Evolutionary conservation across 352 stramenopile species (phyloP).

Genomic region (Phytophthora pini): DNA sequence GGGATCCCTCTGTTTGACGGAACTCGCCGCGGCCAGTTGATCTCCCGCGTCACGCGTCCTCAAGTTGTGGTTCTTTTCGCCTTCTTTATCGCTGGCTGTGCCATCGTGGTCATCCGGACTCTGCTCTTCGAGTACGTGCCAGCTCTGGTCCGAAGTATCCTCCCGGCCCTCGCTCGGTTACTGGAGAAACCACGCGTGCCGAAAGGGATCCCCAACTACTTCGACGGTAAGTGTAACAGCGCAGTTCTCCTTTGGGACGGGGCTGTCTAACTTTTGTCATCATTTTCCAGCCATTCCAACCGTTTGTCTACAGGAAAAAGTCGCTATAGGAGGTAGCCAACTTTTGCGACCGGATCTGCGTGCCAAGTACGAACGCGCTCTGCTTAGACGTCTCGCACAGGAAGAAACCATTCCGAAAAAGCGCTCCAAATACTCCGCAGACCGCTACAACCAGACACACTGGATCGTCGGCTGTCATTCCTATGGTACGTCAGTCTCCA

Average conservation of each 20-base stretch:
- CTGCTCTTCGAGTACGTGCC: slow-evolving; percentile 78
- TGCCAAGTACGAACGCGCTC: slow-evolving; percentile 52
- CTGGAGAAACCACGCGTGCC: slow-evolving; percentile 62
- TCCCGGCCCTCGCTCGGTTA: slow-evolving; percentile 58
- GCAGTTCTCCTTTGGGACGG: not conserved
- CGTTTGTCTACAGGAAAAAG: slow-evolving; percentile 59
- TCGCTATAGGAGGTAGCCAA: slow-evolving; percentile 32
- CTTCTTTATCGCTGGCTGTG: slow-evolving; percentile 64
- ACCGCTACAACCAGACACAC: slow-evolving; percentile 57
- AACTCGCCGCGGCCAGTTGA: slow-evolving; percentile 49
- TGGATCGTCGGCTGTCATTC: slow-evolving; percentile 80
- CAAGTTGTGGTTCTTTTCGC: slow-evolving; percentile 82
- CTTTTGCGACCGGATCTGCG: slow-evolving; percentile 43
- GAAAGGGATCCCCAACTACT: slow-evolving; percentile 85
- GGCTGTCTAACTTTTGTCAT: slow-evolving; percentile 7
- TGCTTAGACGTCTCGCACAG: slow-evolving; percentile 38
- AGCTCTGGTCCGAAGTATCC: slow-evolving; percentile 59
- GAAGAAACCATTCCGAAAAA: slow-evolving; percentile 12
- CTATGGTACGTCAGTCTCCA: slow-evolving; percentile 52
- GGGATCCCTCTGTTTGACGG: slow-evolving; percentile 66
- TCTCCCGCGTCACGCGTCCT: slow-evolving; percentile 65
- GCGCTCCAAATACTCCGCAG: slow-evolving; percentile 38
- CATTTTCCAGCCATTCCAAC: slow-evolving; percentile 59
- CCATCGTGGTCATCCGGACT: slow-evolving; percentile 57
- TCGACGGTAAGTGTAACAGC: slow-evolving; percentile 52